These are phyloP conservation scores for Ogataea corticis DNA, from an alignment of 805 yeast genomes.

Conservation along the genomic window DNA sequence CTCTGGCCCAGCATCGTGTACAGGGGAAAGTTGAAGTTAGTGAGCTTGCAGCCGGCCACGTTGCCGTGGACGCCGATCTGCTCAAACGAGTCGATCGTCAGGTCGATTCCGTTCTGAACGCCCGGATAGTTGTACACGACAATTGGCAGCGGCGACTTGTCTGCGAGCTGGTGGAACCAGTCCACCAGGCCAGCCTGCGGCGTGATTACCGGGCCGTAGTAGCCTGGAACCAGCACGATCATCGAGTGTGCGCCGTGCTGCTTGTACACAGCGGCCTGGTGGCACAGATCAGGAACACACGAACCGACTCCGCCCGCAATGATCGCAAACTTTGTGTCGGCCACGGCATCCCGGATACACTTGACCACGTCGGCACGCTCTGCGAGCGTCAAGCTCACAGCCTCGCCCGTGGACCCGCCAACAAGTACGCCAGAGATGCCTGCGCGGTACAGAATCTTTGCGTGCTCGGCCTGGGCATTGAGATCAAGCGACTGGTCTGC, in stretches of 20 bases:
- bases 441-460: constrained; percentile 40
- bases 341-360: constrained; percentile 38
- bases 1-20: constrained; percentile 47
- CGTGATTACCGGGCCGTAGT: constrained; percentile 45
- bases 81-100: constrained; percentile 39
- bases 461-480: constrained; percentile 47
- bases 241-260: constrained; percentile 40
- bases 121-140: constrained; percentile 49
- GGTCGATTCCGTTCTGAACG: constrained; percentile 40
- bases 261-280: constrained; percentile 37
- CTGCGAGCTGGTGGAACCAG: constrained; percentile 43
- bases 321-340: constrained; percentile 38
- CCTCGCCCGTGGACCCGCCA: constrained; percentile 59
- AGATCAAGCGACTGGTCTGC: constrained; percentile 34
- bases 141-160: constrained; percentile 41
- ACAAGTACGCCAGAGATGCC: constrained; percentile 51
- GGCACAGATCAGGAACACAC: constrained; percentile 43
- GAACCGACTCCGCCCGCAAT: constrained; percentile 51
- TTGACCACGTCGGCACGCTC: constrained; percentile 42
- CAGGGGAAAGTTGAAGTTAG: constrained; percentile 51
- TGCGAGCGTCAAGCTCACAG: constrained; percentile 45
- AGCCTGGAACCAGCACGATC: constrained; percentile 46
- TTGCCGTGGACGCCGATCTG: constrained; percentile 44
- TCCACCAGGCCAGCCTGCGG: constrained; percentile 47
- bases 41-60: constrained; percentile 50